These are phyloP conservation scores for Lecanicillium sp. DNA, from an alignment of 2,329 filamentous ascomycete genomes.

Conservation along the genomic window DNA sequence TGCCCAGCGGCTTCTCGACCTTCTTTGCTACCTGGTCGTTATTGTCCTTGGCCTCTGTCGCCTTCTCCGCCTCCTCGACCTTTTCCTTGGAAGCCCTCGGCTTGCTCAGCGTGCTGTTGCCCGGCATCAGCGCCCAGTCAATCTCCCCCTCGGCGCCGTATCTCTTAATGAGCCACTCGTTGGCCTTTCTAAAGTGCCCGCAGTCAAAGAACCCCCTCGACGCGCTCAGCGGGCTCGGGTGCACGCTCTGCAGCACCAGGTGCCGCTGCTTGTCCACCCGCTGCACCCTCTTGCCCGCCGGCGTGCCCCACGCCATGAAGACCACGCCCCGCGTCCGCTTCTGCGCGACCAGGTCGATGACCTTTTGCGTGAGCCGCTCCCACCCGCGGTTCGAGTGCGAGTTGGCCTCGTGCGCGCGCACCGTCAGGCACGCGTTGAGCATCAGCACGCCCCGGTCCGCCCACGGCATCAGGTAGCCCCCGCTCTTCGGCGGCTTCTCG, in stretches of 20 bases:
- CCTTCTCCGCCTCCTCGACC: conserved; percentile 18
- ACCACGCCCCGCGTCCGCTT: conserved; percentile 77
- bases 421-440: conserved; percentile 91
- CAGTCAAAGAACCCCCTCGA: conserved; percentile 75
- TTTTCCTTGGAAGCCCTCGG: conserved; percentile 19
- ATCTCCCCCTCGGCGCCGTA: conserved; percentile 79
- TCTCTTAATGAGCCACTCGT: conserved; percentile 72
- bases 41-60: conserved; percentile 24
- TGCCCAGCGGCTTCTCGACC: conserved; percentile 15
- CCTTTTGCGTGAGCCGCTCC: conserved; percentile 87
- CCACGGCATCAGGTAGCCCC: conserved; percentile 86
- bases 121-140: conserved; percentile 65
- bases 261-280: conserved; percentile 70
- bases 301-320: conserved; percentile 88
- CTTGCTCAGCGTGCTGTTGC: conserved; percentile 26
- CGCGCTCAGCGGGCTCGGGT: conserved; percentile 91
- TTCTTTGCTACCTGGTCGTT: conserved; percentile 19
- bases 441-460: conserved; percentile 87
- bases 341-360: conserved; percentile 80
- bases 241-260: conserved; percentile 77
- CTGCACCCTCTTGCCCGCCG: conserved; percentile 71
- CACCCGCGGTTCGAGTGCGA: conserved; percentile 82
- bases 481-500: conserved; percentile 64
- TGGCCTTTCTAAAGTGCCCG: conserved; percentile 73
- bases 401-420: conserved; percentile 82